Conservation (phyloP, 176 grass and related monocot genomes). For the Pontederia crassipes region DNA sequence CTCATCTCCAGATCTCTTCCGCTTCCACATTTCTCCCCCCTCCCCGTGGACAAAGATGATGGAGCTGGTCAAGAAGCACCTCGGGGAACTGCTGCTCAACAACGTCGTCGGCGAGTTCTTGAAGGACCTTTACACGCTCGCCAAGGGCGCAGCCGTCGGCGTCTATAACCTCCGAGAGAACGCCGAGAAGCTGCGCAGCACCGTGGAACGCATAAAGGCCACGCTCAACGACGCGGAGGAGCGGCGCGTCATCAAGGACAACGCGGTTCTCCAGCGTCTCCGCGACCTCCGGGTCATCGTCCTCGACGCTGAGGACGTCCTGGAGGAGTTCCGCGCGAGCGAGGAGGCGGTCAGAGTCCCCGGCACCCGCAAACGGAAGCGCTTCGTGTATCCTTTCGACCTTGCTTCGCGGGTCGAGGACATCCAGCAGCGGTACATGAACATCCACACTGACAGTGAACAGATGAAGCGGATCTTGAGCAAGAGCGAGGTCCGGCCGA, state of each 20-base stretch:
- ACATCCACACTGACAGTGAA: constrained; percentile 2
- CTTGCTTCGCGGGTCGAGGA: neutral
- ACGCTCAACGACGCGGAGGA: constrained; percentile 20
- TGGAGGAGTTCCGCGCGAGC: constrained; percentile 14
- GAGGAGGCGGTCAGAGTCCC: neutral
- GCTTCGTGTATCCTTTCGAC: neutral
- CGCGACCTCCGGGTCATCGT: constrained; percentile 19
- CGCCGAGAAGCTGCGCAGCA: neutral
- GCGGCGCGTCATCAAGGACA: constrained; percentile 14
- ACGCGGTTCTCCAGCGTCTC: constrained; percentile 17
- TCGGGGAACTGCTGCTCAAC: too few species aligned
- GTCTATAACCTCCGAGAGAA: neutral
- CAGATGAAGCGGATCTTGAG: neutral
- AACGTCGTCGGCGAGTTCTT: too few species aligned
- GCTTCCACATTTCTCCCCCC: too few species aligned
- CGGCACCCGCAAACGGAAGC: constrained; percentile 1
- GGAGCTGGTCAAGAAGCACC: too few species aligned
- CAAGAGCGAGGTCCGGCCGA: neutral
- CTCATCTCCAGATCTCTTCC: too few species aligned
- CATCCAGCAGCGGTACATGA: constrained; percentile 11
- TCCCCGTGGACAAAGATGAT: too few species aligned
- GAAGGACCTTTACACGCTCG: too few species aligned
- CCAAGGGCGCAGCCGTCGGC: too few species aligned
- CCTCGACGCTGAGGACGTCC: constrained; percentile 22
- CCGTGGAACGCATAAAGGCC: constrained; percentile 4